Percentiles rank a stretch among this genome's conserved stretches.
Evolutionary conservation across 2,329 filamentous ascomycete species (phyloP).

Genomic region (Alternaria brassicicola): DNA sequence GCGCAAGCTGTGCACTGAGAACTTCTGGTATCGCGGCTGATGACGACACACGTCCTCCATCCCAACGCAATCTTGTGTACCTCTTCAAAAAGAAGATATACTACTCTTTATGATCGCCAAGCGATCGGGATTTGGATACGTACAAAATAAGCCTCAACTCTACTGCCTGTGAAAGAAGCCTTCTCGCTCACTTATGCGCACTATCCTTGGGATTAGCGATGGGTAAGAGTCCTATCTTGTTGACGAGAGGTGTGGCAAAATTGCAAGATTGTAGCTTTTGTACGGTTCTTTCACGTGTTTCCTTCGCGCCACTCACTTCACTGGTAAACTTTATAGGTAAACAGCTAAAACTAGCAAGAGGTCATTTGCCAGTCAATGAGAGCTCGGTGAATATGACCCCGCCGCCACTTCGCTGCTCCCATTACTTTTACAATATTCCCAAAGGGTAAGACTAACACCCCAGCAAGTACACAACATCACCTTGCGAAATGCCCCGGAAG

Average conservation of each 20-base stretch:
- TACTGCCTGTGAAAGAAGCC: too few relatives aligned
- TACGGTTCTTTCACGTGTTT: neutral
- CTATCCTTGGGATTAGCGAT: neutral
- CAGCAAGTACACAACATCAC: neutral
- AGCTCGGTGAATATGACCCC: neutral
- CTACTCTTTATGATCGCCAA: too few relatives aligned
- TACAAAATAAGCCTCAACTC: too few relatives aligned
- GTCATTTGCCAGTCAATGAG: neutral
- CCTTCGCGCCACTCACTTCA: neutral
- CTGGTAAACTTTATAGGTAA: neutral
- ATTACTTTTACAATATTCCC: neutral
- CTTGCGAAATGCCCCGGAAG: neutral
- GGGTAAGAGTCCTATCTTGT: neutral
- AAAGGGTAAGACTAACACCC: neutral
- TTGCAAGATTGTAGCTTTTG: neutral
- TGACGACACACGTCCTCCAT: too few relatives aligned
- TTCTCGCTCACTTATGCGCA: too few relatives aligned
- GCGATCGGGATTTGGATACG: too few relatives aligned
- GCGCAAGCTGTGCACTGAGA: slow-evolving; percentile 3
- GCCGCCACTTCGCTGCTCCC: neutral
- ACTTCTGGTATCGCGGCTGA: too few relatives aligned
- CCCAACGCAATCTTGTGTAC: too few relatives aligned
- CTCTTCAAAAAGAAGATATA: too few relatives aligned
- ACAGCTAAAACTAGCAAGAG: neutral
- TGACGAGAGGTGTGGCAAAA: neutral